These are phyloP conservation scores for Bipolaris sorokiniana DNA, from an alignment of 2,329 filamentous ascomycete species.

Conservation along the genomic window DNA sequence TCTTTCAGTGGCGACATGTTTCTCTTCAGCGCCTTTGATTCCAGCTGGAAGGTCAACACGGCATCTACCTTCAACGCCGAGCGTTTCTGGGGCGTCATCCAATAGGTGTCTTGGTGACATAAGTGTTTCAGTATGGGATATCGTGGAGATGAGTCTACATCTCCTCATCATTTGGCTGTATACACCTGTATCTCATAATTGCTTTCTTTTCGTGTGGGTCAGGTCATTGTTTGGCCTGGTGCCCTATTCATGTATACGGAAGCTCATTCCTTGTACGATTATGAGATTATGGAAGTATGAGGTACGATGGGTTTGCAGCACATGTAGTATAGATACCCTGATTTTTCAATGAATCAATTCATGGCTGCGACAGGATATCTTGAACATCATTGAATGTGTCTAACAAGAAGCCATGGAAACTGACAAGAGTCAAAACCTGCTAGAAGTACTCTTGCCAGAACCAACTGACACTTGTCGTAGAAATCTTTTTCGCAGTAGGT, in stretches of 20 bases:
- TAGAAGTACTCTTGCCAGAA: no score
- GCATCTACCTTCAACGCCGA: conserved; percentile 71
- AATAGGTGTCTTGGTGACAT: conserved; percentile 6
- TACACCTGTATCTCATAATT: conserved; percentile 20
- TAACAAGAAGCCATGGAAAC: no score
- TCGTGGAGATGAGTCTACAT: background rate
- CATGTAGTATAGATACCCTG: conserved; percentile 38
- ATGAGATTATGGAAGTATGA: conserved; percentile 24
- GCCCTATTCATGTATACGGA: conserved; percentile 18
- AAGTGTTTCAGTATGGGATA: background rate
- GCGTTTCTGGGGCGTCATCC: conserved; percentile 70
- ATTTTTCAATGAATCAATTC: conserved; percentile 25
- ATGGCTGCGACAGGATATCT: background rate
- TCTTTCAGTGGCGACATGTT: conserved; percentile 67
- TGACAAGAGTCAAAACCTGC: no score
- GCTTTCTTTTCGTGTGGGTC: conserved; percentile 17
- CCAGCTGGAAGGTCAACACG: conserved; percentile 74
- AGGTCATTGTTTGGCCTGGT: conserved; percentile 18
- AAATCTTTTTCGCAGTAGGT: background rate
- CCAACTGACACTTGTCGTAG: no score
- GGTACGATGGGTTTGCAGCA: conserved; percentile 20
- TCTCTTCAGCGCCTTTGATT: conserved; percentile 81
- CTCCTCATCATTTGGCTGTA: conserved; percentile 14
- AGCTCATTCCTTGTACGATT: conserved; percentile 33
- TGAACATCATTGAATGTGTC: no score